Percentiles rank a stretch among this genome's conserved stretches.
Conservation (phyloP, 768 basidiomycete species). For the Atractiella rhizophila region DNA sequence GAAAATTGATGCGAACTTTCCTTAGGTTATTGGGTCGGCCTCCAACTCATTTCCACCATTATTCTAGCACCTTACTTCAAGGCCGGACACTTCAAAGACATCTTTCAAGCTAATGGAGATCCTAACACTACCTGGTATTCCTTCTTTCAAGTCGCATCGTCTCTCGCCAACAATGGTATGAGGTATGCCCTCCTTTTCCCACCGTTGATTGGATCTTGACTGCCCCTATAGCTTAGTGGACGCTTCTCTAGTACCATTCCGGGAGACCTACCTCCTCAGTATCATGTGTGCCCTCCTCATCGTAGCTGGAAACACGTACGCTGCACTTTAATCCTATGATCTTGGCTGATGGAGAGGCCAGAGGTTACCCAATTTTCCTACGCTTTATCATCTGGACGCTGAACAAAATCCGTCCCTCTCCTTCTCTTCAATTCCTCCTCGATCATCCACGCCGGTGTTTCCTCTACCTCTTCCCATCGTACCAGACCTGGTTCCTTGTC, state of each 20-base stretch:
- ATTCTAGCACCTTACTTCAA: conserved; percentile 69
- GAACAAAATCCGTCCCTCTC: conserved; percentile 33
- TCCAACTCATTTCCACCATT: conserved; percentile 44
- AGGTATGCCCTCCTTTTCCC: conserved; percentile 14
- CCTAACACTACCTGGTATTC: conserved; percentile 43
- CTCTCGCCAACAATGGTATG: conserved; percentile 34
- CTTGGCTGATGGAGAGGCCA: conserved; percentile 79
- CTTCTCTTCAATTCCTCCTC: conserved; percentile 61
- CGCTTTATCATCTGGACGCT: conserved; percentile 59
- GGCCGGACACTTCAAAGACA: conserved; percentile 29
- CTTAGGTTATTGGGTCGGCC: conserved; percentile 36
- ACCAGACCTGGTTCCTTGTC: conserved; percentile 11
- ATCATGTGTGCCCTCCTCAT: no score
- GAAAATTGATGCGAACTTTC: no score
- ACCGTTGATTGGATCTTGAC: conserved; percentile 24
- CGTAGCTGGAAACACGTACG: conserved; percentile 29
- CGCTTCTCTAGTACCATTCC: conserved; percentile 75
- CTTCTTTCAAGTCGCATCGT: conserved; percentile 55
- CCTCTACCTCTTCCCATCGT: conserved; percentile 11
- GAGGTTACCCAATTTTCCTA: conserved; percentile 36
- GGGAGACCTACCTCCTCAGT: conserved; percentile 25
- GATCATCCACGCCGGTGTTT: conserved; percentile 56
- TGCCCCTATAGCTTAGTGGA: conserved; percentile 32
- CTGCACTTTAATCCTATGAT: conserved; percentile 42
- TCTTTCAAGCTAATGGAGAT: conserved; percentile 17